Conservation (phyloP, 768 basidiomycete genomes). For the Dictyophora rubrovolvata region DNA sequence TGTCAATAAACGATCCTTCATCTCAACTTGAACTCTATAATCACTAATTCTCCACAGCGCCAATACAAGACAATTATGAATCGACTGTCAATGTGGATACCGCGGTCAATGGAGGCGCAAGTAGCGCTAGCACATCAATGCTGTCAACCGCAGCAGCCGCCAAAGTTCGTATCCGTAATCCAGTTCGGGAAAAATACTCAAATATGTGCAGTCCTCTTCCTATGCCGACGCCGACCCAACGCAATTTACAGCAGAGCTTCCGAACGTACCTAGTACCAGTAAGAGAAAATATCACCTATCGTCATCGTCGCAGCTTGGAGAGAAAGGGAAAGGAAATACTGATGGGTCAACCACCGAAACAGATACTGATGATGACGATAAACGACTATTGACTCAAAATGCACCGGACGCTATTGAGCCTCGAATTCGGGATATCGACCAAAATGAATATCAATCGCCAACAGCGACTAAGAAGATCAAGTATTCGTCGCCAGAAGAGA, state of each 20-base stretch:
- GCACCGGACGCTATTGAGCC: conserved; percentile 3
- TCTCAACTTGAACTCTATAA: too few relatives aligned
- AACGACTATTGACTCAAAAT: background rate
- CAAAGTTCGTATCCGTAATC: too few relatives aligned
- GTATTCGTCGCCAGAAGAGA: too few relatives aligned
- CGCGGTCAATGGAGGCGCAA: background rate
- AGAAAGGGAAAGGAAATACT: background rate
- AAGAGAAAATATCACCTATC: background rate
- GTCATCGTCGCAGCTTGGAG: background rate
- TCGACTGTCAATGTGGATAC: background rate
- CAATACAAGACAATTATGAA: background rate
- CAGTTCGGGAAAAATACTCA: too few relatives aligned
- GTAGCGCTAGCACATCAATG: background rate
- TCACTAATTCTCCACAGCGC: background rate
- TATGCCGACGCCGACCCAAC: too few relatives aligned
- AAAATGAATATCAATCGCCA: too few relatives aligned
- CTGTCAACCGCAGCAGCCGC: too few relatives aligned
- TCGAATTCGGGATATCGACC: conserved; percentile 25
- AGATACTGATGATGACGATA: background rate
- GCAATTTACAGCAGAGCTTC: too few relatives aligned
- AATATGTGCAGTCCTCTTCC: too few relatives aligned
- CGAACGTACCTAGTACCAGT: background rate
- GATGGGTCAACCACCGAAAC: background rate
- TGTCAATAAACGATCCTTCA: background rate
- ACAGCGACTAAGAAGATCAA: too few relatives aligned